Evolutionary conservation across 176 grass and related monocot genomes (phyloP), one percentile per base, ranked within the genome.

Genomic region (Lolium multiflorum): DNA sequence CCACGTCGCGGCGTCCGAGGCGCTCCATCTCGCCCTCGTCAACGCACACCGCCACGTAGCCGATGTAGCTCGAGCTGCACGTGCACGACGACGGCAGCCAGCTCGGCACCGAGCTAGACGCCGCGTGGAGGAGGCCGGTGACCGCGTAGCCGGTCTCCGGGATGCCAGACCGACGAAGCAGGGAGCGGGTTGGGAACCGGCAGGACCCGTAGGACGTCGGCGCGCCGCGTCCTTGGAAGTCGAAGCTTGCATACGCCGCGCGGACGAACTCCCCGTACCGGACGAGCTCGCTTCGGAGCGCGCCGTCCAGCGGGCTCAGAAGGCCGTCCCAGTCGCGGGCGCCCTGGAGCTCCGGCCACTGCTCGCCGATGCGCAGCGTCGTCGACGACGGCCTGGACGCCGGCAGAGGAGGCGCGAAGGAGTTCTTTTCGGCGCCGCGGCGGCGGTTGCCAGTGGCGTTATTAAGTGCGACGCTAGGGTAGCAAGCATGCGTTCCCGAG

Each of bases 211-310:
- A 92, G 48, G 87, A 81, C 37, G 83, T n/a, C 0, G 84, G 57
- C 9, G 57, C 57, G 9, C 57, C 78, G 14, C 59, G 15, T 26
- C 68, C 80, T 17, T 81, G 81, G 69, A 81, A 87, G 76, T 85
- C 81, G 84, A 89, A 89, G 84, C 87, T 87, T 31, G 70, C 59
- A 62, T 92, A 92, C 3, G 87, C 87, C 1, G 87, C 87, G 12
- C 71, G 87, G 48, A 76, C 91, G 60, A 92, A 85, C 70, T 81
- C 70, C 35, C 91, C 91, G 84, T 92, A 92, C 16, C 91, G 87
- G 69, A 87, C 41, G 31, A 92, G 85, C 76, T 92, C 91, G 7
- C 81, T 78, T 2, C 87, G 84, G 61, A 92, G 91, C 5, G 76
- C 71, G 41, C 77, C 81, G 31, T 92, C 81, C 6, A 92, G 87